Percentiles rank a stretch among this genome's conserved stretches.
phyloP scores from a whole-genome alignment of 164 flowering plant genomes.

The Protea cynaroides region DNA sequence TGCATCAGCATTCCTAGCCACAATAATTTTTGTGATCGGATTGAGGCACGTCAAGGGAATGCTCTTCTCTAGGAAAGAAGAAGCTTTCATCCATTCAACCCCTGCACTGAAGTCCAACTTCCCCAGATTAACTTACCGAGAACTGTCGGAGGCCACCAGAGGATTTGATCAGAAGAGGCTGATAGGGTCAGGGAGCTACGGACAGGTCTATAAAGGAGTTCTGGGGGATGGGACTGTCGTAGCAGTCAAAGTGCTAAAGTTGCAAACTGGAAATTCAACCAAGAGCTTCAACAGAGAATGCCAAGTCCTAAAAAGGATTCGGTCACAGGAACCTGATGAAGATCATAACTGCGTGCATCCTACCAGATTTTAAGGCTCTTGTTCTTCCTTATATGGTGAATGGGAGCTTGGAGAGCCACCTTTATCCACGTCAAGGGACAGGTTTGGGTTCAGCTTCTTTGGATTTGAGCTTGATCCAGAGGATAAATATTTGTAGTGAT shows the following conservation, averaged over 20 bases:
- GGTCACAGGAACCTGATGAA: constrained; percentile 48
- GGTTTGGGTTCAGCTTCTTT: constrained; percentile 23
- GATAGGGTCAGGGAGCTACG: constrained; percentile 41
- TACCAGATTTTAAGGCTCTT: constrained; percentile 47
- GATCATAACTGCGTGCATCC: constrained; percentile 41
- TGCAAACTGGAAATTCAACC: constrained; percentile 34
- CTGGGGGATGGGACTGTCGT: constrained; percentile 30
- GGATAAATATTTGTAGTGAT: constrained; percentile 45
- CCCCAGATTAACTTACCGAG: constrained; percentile 33
- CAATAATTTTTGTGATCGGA: constrained; percentile 25
- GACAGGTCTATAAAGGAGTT: constrained; percentile 38
- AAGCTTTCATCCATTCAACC: constrained; percentile 12
- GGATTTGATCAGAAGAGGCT: constrained; percentile 31
- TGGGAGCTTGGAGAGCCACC: constrained; percentile 43
- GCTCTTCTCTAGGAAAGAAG: constrained; percentile 7
- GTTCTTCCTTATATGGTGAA: constrained; percentile 50
- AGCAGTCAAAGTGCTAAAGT: constrained; percentile 42
- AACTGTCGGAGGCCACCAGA: constrained; percentile 38
- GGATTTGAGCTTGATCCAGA: constrained; percentile 30
- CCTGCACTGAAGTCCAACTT: constrained; percentile 28
- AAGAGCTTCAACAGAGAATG: constrained; percentile 50
- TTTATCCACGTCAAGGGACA: constrained; percentile 23
- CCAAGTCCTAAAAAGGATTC: constrained; percentile 39
- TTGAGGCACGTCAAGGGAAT: constrained; percentile 11
- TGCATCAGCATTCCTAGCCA: constrained; percentile 15